phyloP scores from a whole-genome alignment of 768 basidiomycete species.

The Suillus clintonianus region DNA sequence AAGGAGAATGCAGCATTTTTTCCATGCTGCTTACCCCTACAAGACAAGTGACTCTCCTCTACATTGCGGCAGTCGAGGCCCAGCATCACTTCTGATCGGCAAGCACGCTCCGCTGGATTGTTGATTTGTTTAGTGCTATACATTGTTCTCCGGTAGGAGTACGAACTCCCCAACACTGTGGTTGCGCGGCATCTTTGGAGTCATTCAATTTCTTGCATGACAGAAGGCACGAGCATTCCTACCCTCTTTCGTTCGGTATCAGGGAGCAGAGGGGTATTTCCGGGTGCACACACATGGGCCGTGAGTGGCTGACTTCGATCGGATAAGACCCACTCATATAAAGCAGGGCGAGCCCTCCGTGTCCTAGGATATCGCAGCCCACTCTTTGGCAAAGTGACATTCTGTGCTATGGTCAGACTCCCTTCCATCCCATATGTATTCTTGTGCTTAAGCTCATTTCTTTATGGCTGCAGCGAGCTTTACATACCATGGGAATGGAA shows the following conservation, averaged over 20 bases:
- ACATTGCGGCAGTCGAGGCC: not conserved
- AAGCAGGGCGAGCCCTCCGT: not conserved
- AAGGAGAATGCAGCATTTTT: not conserved
- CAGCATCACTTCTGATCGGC: not conserved
- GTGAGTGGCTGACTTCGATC: not conserved
- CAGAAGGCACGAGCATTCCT: not conserved
- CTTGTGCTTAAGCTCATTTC: slow-evolving; percentile 28
- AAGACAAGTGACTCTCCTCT: not conserved
- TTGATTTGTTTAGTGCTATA: not conserved
- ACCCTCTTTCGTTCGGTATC: slow-evolving; percentile 1
- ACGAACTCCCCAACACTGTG: not conserved
- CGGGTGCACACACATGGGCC: not conserved
- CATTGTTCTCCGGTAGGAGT: not conserved
- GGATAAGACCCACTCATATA: not conserved
- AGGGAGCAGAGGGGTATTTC: not conserved
- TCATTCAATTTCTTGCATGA: not conserved
- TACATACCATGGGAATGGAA: slow-evolving; percentile 55
- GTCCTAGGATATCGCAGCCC: not conserved
- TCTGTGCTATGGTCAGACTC: slow-evolving; percentile 30
- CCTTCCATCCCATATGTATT: slow-evolving; percentile 30
- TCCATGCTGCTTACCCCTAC: not conserved
- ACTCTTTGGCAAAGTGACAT: not conserved
- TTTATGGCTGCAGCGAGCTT: slow-evolving; percentile 27
- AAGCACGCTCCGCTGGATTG: not conserved
- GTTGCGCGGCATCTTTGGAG: not conserved